Evolutionary conservation across 2,329 filamentous ascomycete species (phyloP).

Genomic region (Fusarium penzigii): DNA sequence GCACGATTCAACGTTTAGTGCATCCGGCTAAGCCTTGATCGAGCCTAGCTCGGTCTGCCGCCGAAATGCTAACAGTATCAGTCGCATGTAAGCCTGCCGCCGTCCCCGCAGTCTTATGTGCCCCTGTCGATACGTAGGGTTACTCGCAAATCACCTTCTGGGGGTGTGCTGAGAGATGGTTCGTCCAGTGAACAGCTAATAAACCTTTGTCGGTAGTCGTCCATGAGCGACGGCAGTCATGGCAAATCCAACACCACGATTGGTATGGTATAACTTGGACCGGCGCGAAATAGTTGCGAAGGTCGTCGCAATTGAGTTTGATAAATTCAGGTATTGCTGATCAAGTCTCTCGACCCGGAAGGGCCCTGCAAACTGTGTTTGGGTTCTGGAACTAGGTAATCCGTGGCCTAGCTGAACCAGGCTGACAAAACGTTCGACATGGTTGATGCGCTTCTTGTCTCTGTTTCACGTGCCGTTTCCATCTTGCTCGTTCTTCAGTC

Average conservation of each 20-base stretch:
- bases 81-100: slow-evolving; percentile 4
- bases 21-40: slow-evolving; percentile 17
- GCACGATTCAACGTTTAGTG: slow-evolving; percentile 30
- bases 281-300: no score
- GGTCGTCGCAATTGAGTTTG: no score
- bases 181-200: no score
- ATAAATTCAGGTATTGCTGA: no score
- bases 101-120: slow-evolving; percentile 21
- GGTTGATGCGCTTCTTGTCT: no score
- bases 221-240: slow-evolving; percentile 17
- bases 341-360: no score
- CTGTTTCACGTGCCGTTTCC: no score
- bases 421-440: no score
- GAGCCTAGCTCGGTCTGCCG: slow-evolving; percentile 23
- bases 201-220: slow-evolving; percentile 15
- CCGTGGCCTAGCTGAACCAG: no score
- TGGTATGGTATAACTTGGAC: no score
- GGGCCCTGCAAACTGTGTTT: no score
- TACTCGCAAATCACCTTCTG: slow-evolving; percentile 3
- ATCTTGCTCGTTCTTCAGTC: slow-evolving; percentile 4
- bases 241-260: not conserved
- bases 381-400: no score
- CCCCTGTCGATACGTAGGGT: slow-evolving; percentile 20
- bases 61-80: slow-evolving; percentile 1
- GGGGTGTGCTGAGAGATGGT: slow-evolving; percentile 7